phyloP scores from a whole-genome alignment of 1,284 basidiomycete species.

The Pholiota adiposa region DNA sequence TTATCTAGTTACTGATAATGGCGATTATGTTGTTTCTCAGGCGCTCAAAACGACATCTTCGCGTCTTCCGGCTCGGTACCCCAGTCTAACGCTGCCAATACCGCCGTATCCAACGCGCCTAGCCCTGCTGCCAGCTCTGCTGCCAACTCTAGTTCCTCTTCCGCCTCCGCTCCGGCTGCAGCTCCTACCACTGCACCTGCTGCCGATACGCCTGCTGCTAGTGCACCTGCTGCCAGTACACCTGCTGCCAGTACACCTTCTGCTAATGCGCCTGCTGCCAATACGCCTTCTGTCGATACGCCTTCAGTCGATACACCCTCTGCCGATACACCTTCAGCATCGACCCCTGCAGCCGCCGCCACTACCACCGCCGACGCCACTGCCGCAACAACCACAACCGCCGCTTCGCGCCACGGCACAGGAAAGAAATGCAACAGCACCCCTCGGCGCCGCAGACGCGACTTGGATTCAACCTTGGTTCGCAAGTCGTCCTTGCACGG shows the following conservation, averaged over 20 bases:
- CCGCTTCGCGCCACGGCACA: background rate
- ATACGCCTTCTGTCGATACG: too few relatives aligned
- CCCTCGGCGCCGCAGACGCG: background rate
- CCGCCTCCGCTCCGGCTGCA: background rate
- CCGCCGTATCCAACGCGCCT: too few relatives aligned
- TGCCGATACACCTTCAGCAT: background rate
- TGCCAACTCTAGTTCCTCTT: background rate
- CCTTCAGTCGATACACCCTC: too few relatives aligned
- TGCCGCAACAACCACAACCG: background rate
- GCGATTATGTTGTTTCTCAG: slow-evolving; percentile 16
- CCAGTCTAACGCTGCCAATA: background rate
- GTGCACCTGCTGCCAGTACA: too few relatives aligned
- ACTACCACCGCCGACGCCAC: background rate
- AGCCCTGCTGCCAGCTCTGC: background rate
- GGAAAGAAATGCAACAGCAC: background rate
- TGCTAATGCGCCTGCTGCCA: too few relatives aligned
- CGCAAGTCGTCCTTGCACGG: background rate
- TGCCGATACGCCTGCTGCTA: background rate
- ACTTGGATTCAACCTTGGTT: background rate
- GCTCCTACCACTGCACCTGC: too few relatives aligned
- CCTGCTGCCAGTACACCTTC: too few relatives aligned
- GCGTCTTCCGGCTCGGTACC: slow-evolving; percentile 20
- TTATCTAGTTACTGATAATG: background rate
- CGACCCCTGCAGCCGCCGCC: background rate
- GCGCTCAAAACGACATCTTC: slow-evolving; percentile 45